Evolutionary conservation across 2,329 filamentous ascomycete species (phyloP).

Genomic region (Penicillium occitanis): DNA sequence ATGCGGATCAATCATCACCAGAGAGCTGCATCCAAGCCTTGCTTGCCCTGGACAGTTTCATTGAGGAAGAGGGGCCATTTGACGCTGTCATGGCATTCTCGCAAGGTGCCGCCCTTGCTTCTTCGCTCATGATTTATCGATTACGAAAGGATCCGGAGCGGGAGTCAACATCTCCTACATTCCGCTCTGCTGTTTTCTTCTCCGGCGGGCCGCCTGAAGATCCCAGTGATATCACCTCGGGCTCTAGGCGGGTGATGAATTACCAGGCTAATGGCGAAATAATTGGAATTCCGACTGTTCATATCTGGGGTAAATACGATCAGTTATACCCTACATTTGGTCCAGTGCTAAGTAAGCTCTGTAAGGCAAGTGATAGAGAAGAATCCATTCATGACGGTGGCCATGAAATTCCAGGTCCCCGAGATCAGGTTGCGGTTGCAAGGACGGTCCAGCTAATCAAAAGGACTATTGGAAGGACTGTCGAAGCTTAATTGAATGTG

Average conservation of each 20-base stretch:
- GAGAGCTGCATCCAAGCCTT: no score
- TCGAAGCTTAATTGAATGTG: background rate
- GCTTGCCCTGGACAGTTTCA: no score
- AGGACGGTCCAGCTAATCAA: background rate
- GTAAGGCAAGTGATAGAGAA: conserved; percentile 18
- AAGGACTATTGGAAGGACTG: background rate
- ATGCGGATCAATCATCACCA: no score
- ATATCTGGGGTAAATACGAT: conserved; percentile 20
- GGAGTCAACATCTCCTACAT: no score
- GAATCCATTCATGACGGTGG: background rate
- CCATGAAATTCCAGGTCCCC: background rate
- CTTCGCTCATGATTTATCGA: no score
- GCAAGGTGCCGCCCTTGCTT: conserved; percentile 34
- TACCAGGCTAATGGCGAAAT: no score
- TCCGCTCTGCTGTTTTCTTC: no score
- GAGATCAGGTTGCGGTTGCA: background rate
- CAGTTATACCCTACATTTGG: conserved; percentile 9
- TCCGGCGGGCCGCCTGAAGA: no score
- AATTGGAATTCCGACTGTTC: conserved; percentile 17
- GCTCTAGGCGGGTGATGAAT: no score
- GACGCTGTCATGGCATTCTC: conserved; percentile 68
- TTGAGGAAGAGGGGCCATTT: background rate
- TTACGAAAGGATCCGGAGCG: no score
- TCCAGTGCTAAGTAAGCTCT: conserved; percentile 23
- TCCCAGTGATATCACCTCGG: no score